Evolutionary conservation across 805 yeast genomes (phyloP).

Genomic region (Candida broadrunensis): DNA sequence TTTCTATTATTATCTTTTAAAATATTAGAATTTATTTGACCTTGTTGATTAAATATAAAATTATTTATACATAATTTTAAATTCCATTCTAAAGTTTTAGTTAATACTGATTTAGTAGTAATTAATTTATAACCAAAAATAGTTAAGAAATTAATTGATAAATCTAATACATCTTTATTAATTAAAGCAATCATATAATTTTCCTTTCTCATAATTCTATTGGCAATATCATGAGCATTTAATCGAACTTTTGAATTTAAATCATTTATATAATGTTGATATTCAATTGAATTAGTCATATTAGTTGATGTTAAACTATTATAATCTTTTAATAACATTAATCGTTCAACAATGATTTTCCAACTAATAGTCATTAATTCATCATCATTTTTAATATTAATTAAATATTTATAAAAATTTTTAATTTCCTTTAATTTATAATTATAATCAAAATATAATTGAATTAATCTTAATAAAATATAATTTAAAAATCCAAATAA

Average conservation of each 20-base stretch:
- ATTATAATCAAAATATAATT: conserved; percentile 54
- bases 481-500: conserved; percentile 60
- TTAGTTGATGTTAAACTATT: conserved; percentile 61
- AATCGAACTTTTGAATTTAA: conserved; percentile 69
- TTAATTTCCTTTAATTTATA: conserved; percentile 70
- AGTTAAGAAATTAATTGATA: conserved; percentile 39
- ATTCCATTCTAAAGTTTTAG: conserved; percentile 94
- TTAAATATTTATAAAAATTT: conserved; percentile 69
- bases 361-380: conserved; percentile 93
- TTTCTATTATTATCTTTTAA: conserved; percentile 69
- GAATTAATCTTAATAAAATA: conserved; percentile 49
- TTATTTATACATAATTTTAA: conserved; percentile 84
- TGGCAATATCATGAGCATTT: conserved; percentile 93
- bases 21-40: conserved; percentile 72
- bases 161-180: conserved; percentile 70
- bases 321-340: conserved; percentile 73
- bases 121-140: conserved; percentile 8
- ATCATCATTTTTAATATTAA: conserved; percentile 64
- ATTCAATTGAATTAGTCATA: conserved; percentile 13
- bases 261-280: conserved; percentile 39
- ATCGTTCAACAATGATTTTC: conserved; percentile 77
- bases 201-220: conserved; percentile 92
- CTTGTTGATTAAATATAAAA: conserved; percentile 76
- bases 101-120: conserved; percentile 44
- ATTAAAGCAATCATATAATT: conserved; percentile 89